phyloP scores from a whole-genome alignment of 2,329 filamentous ascomycete genomes.

The Fusarium sacchari region DNA sequence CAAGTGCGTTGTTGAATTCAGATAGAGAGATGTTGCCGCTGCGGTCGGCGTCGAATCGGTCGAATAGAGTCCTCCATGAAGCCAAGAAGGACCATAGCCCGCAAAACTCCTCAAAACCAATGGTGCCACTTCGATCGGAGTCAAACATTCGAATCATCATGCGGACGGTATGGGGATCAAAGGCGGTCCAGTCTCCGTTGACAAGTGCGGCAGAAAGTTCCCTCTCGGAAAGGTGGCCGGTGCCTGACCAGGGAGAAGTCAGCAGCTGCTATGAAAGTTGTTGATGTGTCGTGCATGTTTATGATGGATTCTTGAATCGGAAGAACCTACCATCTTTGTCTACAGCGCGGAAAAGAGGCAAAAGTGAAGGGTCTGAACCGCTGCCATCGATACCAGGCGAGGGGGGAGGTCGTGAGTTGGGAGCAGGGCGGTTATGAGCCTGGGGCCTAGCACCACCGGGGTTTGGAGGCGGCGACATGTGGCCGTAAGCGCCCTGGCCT shows the following conservation, averaged over 20 bases:
- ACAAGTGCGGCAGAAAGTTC: slow-evolving; percentile 92
- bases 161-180: slow-evolving; percentile 91
- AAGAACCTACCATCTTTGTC: slow-evolving; percentile 78
- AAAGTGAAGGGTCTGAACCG: slow-evolving; percentile 66
- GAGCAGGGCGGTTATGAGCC: slow-evolving; percentile 62
- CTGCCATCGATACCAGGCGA: slow-evolving; percentile 66
- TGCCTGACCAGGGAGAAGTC: slow-evolving; percentile 58
- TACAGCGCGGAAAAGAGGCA: slow-evolving; percentile 88
- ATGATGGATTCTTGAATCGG: not conserved
- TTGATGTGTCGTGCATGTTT: not conserved
- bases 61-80: slow-evolving; percentile 93
- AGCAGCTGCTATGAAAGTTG: not conserved
- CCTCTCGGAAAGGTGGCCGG: slow-evolving; percentile 82
- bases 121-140: slow-evolving; percentile 85
- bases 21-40: slow-evolving; percentile 85
- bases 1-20: slow-evolving; percentile 90
- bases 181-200: slow-evolving; percentile 95
- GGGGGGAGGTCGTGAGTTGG: slow-evolving; percentile 71
- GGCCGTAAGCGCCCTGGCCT: slow-evolving; percentile 51
- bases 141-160: slow-evolving; percentile 99
- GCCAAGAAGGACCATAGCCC: slow-evolving; percentile 96
- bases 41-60: slow-evolving; percentile 90
- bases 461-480: slow-evolving; percentile 63
- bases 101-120: slow-evolving; percentile 96
- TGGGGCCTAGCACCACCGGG: slow-evolving; percentile 54